Evolutionary conservation across 2,329 filamentous ascomycete species (phyloP).

Genomic region (Diaporthe sp.): DNA sequence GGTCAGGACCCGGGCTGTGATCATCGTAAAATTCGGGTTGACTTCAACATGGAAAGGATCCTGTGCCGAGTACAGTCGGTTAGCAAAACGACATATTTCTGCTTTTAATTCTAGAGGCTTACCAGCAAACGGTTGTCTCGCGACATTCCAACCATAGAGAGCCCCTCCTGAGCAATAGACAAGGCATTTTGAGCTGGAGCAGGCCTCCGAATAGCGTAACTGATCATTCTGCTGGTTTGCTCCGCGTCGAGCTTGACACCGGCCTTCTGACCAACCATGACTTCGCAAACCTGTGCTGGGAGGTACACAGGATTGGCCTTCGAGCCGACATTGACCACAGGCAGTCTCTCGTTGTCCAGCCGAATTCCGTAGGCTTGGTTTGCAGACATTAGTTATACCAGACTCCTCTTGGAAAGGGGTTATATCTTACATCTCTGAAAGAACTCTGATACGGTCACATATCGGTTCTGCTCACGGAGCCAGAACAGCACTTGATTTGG

Average conservation of each 20-base stretch:
- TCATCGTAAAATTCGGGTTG: conserved; percentile 67
- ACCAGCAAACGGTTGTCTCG: conserved; percentile 55
- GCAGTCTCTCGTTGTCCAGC: conserved; percentile 53
- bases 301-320: conserved; percentile 66
- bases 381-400: neutral
- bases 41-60: conserved; percentile 67
- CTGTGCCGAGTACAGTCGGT: conserved; percentile 47
- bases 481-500: conserved; percentile 69
- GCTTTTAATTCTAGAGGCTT: conserved; percentile 41
- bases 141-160: conserved; percentile 61
- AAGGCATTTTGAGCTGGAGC: conserved; percentile 67
- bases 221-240: conserved; percentile 72
- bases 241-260: conserved; percentile 58
- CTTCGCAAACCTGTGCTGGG: conserved; percentile 69
- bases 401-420: neutral
- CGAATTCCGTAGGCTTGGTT: conserved; percentile 53
- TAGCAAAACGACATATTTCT: neutral
- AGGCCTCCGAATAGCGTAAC: conserved; percentile 70
- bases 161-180: conserved; percentile 66
- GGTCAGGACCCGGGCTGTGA: conserved; percentile 71
- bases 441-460: conserved; percentile 67
- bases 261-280: conserved; percentile 68
- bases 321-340: conserved; percentile 73
- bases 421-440: conserved; percentile 57
- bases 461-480: conserved; percentile 53